Evolutionary conservation across 164 flowering plant species (phyloP).

Genomic region (Tetracentron sinense): DNA sequence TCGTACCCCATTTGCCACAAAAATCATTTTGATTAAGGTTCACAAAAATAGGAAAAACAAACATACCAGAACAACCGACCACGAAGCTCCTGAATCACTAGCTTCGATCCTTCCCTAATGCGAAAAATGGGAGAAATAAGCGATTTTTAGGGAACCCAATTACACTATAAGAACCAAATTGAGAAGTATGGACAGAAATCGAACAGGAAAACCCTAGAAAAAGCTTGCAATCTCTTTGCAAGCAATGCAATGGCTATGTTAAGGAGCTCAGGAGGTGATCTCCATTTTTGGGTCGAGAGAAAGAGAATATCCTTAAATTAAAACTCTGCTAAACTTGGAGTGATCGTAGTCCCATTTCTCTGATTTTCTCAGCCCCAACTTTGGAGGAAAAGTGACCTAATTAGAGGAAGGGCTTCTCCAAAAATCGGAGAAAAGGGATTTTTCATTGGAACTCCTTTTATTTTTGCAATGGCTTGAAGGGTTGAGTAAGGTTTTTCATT

Average conservation of each 20-base stretch:
- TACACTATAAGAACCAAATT: background rate
- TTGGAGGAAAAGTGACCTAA: constrained; percentile 6
- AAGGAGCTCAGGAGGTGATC: constrained; percentile 1
- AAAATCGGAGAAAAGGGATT: background rate
- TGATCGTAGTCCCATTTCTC: constrained; percentile 13
- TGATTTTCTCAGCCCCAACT: constrained; percentile 14
- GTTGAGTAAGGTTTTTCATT: background rate
- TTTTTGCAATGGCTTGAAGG: background rate
- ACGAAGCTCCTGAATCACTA: background rate
- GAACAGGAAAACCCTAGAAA: constrained; percentile 12
- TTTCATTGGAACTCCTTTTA: too few species aligned
- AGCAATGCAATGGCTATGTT: background rate
- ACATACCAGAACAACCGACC: background rate
- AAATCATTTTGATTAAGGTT: background rate
- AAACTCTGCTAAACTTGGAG: constrained; percentile 15
- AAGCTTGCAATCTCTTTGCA: constrained; percentile 7
- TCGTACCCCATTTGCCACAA: background rate
- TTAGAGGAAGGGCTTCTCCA: background rate
- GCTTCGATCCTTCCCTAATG: background rate
- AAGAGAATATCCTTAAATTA: constrained; percentile 4
- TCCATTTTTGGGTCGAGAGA: background rate
- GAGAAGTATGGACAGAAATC: background rate
- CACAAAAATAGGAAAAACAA: too few species aligned
- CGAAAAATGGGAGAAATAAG: constrained; percentile 10
- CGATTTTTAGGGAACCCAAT: constrained; percentile 14